These are phyloP conservation scores for Phytophthora sojae DNA, from an alignment of 352 stramenopile genomes.

Conservation along the genomic window DNA sequence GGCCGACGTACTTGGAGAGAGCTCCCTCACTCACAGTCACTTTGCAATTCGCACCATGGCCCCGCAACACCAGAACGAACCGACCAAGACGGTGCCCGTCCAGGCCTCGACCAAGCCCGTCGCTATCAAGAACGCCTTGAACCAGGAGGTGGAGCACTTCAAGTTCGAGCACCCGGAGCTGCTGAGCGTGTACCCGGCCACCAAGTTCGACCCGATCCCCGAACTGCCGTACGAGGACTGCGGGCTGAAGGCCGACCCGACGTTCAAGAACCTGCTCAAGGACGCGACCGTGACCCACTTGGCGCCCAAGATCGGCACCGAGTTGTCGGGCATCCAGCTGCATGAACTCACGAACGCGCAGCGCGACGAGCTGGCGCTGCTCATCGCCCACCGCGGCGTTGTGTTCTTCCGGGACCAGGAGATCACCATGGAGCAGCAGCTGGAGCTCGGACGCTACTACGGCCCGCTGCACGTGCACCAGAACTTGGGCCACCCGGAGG, in stretches of 20 bases:
- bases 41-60: slow-evolving; percentile 6
- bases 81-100: neutral
- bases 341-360: neutral
- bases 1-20: neutral
- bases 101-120: neutral
- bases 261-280: slow-evolving; percentile 7
- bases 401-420: slow-evolving; percentile 5
- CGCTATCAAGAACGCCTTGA: neutral
- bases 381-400: neutral
- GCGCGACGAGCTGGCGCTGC: slow-evolving; percentile 2
- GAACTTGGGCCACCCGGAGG: slow-evolving; percentile 2
- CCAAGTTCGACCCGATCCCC: slow-evolving; percentile 4
- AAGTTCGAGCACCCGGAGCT: slow-evolving; percentile 7
- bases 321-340: neutral
- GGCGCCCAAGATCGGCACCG: slow-evolving; percentile 4
- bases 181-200: slow-evolving; percentile 1
- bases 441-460: slow-evolving; percentile 5
- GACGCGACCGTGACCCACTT: neutral
- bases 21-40: neutral
- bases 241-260: neutral
- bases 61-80: slow-evolving; percentile 2
- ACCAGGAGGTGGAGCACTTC: slow-evolving; percentile 1
- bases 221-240: neutral
- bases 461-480: neutral
- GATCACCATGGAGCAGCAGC: slow-evolving; percentile 1